Percentiles rank a stretch among this genome's conserved stretches.
Conservation (phyloP, 768 basidiomycete genomes). For the Agrocybe chaxingu region DNA sequence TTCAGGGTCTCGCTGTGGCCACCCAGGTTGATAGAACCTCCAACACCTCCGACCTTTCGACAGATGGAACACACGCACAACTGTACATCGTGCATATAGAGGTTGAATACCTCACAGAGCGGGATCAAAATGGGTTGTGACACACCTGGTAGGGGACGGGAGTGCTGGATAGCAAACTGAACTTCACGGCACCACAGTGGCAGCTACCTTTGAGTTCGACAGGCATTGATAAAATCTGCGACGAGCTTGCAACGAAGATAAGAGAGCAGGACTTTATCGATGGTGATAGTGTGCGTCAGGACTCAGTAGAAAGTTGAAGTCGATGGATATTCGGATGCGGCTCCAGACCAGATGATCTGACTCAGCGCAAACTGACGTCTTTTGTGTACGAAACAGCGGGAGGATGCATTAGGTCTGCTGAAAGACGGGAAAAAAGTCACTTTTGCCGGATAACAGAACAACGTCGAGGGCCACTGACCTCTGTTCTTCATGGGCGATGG, state of each 20-base stretch:
- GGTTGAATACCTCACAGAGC: not conserved
- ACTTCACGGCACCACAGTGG: slow-evolving; percentile 50
- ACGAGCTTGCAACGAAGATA: not conserved
- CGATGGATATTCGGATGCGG: no score
- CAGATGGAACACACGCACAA: slow-evolving; percentile 69
- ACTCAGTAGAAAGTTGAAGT: no score
- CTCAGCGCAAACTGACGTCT: no score
- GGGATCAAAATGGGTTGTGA: not conserved
- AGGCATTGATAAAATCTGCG: slow-evolving; percentile 39
- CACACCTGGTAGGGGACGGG: slow-evolving; percentile 62
- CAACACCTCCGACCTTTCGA: slow-evolving; percentile 64
- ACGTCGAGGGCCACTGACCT: no score
- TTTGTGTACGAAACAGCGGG: no score
- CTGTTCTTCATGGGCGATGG: no score
- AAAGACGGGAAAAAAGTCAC: no score
- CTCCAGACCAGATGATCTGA: no score
- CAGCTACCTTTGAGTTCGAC: slow-evolving; percentile 53
- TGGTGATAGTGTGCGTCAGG: not conserved
- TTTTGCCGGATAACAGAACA: no score
- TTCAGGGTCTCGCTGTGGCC: slow-evolving; percentile 48
- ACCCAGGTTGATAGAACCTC: slow-evolving; percentile 67
- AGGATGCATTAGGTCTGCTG: no score
- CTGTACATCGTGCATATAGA: slow-evolving; percentile 22
- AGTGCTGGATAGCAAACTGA: slow-evolving; percentile 49
- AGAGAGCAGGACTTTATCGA: not conserved